Percentiles rank a stretch among this genome's conserved stretches.
Evolutionary conservation across 2,329 filamentous ascomycete species (phyloP).

Genomic region (Botrytis squamosa): DNA sequence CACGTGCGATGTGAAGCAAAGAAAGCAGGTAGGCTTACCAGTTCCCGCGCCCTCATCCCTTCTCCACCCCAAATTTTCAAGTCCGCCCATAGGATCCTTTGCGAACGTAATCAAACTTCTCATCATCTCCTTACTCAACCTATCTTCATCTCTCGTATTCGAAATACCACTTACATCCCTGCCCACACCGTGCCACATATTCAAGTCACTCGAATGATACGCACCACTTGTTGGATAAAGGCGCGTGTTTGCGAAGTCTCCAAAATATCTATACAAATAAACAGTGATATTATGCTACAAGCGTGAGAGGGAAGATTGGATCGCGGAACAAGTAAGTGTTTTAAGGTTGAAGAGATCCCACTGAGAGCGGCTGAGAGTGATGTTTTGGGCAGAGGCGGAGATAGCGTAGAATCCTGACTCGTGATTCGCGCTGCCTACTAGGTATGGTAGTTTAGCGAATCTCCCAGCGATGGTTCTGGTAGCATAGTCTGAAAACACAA

Average conservation of each 20-base stretch:
- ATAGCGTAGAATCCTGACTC: conserved; percentile 39
- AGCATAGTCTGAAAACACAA: conserved; percentile 27
- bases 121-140: neutral
- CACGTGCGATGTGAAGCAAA: neutral
- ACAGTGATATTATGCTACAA: conserved; percentile 36
- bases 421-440: conserved; percentile 40
- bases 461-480: conserved; percentile 17
- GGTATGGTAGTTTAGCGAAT: conserved; percentile 31
- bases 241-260: conserved; percentile 40
- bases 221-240: conserved; percentile 37
- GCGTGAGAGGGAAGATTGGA: conserved; percentile 32
- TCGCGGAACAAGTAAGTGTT: conserved; percentile 40
- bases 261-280: conserved; percentile 43
- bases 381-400: conserved; percentile 26
- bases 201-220: conserved; percentile 41
- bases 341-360: conserved; percentile 37
- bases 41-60: neutral
- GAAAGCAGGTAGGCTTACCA: neutral
- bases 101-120: neutral
- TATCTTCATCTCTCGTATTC: conserved; percentile 2
- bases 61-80: neutral
- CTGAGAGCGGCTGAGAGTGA: conserved; percentile 28
- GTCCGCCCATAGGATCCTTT: neutral
- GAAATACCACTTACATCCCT: conserved; percentile 10
- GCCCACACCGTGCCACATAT: conserved; percentile 7